Conservation (phyloP, 129 eudicot species). For the Pseudognaphalium luteoalbum region DNA sequence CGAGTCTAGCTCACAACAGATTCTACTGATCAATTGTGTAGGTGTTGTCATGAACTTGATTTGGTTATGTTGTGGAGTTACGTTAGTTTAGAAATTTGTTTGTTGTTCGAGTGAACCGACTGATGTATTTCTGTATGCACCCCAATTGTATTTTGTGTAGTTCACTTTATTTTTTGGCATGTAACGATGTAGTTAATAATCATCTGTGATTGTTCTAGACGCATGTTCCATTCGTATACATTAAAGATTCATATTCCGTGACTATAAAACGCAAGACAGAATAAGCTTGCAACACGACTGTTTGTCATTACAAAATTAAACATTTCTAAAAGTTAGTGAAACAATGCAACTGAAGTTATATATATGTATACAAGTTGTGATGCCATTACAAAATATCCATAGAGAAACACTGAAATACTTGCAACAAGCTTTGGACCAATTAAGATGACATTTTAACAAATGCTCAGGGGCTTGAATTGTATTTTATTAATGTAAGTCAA, state of each 20-base stretch:
- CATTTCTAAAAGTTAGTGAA: too few species aligned
- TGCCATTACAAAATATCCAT: too few species aligned
- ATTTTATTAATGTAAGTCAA: not conserved
- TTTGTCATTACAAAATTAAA: too few species aligned
- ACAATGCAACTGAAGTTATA: too few species aligned
- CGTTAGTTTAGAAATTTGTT: not conserved
- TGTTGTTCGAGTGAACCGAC: not conserved
- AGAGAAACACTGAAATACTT: too few species aligned
- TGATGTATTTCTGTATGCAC: not conserved
- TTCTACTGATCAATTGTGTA: conserved; percentile 5
- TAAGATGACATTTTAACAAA: not conserved
- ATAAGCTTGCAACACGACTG: too few species aligned
- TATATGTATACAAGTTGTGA: too few species aligned
- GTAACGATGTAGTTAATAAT: too few species aligned
- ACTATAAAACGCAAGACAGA: too few species aligned
- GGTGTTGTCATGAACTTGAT: not conserved
- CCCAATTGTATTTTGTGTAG: not conserved
- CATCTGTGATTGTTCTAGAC: too few species aligned
- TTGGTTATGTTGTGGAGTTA: conserved; percentile 7
- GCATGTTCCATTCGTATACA: too few species aligned
- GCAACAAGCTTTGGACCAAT: not conserved
- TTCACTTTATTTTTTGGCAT: not conserved
- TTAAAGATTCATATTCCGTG: too few species aligned
- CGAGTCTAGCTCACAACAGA: not conserved
- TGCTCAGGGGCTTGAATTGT: not conserved